Evolutionary conservation across 306 rosid species (phyloP).

Genomic region (Potentilla sterilis): DNA sequence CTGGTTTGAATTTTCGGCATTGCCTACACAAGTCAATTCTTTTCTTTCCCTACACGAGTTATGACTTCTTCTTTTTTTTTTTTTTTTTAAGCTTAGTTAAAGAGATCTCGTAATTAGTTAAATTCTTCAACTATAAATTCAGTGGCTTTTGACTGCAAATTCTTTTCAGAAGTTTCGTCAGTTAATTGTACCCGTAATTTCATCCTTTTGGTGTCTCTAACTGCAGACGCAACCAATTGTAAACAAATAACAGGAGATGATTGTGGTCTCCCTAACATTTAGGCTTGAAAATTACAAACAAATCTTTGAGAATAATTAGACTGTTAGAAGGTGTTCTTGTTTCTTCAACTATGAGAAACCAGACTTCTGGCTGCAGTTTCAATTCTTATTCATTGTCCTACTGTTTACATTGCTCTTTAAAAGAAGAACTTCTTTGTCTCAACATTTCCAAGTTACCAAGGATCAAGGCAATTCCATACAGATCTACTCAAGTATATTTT

Average conservation of each 20-base stretch:
- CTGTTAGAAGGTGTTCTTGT: conserved; percentile 5
- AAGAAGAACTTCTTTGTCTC: background rate
- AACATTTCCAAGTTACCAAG: background rate
- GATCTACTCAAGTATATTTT: background rate
- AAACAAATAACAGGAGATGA: background rate
- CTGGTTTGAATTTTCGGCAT: background rate
- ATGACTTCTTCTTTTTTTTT: no score
- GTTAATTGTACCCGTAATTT: background rate
- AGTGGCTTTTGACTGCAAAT: background rate
- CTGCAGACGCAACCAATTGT: background rate
- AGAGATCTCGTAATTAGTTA: background rate
- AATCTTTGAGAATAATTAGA: background rate
- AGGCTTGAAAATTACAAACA: background rate
- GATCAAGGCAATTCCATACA: background rate
- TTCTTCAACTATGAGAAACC: background rate
- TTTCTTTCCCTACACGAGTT: no score
- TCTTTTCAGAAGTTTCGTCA: background rate
- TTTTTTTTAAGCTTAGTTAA: no score
- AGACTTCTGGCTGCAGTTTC: background rate
- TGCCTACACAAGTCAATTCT: background rate
- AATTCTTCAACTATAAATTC: background rate
- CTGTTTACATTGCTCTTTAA: background rate
- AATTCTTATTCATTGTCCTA: background rate
- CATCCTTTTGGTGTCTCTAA: background rate
- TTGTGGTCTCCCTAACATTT: background rate